These are phyloP conservation scores for Phanerochaete carnosa DNA, from an alignment of 768 basidiomycete genomes.

Conservation along the genomic window DNA sequence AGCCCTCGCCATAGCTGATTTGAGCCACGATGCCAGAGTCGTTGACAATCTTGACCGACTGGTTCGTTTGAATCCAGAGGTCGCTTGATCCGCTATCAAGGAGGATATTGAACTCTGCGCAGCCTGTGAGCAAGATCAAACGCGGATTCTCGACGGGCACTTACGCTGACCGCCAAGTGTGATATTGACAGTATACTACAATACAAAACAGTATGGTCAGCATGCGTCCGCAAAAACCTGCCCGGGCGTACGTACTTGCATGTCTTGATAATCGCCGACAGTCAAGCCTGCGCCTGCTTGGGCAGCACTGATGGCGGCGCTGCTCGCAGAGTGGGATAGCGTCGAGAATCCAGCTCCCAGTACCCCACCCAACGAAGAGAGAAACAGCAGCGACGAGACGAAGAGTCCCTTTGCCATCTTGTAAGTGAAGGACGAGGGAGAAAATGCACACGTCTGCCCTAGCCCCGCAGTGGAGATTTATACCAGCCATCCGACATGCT, in stretches of 20 bases:
- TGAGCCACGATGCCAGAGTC: slow-evolving; percentile 25
- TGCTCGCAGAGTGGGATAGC: background rate
- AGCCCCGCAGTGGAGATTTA: no score
- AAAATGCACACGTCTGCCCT: no score
- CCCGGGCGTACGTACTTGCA: background rate
- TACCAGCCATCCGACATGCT: no score
- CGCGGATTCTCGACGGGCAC: background rate
- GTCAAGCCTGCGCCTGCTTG: background rate
- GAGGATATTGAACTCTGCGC: slow-evolving; percentile 23
- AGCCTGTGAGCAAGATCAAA: background rate
- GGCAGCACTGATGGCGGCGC: background rate
- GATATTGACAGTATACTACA: slow-evolving; percentile 3
- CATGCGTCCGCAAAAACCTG: background rate
- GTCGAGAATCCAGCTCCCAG: background rate
- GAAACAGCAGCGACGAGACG: background rate
- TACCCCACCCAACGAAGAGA: background rate
- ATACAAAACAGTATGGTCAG: background rate
- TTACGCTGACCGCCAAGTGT: background rate
- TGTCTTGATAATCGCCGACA: background rate
- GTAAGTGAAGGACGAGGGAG: background rate
- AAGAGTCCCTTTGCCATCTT: background rate
- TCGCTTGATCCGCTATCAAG: slow-evolving; percentile 33
- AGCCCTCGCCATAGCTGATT: slow-evolving; percentile 35
- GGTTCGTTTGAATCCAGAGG: slow-evolving; percentile 25
- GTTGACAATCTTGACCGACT: slow-evolving; percentile 15